These are phyloP conservation scores for Brasilioporus rufonigricans DNA, from an alignment of 768 basidiomycete genomes.

Conservation along the genomic window DNA sequence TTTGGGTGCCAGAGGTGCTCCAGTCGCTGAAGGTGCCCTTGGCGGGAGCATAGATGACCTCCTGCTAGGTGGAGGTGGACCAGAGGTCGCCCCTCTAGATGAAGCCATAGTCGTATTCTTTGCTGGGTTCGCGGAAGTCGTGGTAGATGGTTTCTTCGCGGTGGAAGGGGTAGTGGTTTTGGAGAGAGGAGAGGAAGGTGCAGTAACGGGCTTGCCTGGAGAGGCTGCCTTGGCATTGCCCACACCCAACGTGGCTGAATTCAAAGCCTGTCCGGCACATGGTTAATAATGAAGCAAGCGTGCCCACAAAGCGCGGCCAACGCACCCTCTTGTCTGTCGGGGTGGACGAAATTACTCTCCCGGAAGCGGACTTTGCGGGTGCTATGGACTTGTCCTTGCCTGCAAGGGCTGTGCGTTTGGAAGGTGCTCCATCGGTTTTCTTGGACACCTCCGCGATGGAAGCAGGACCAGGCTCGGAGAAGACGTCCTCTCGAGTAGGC, in stretches of 20 bases:
- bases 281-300: conserved; percentile 26
- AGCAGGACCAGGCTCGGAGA: conserved; percentile 15
- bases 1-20: conserved; percentile 37
- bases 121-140: conserved; percentile 29
- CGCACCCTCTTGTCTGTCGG: conserved; percentile 69
- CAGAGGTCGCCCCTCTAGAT: conserved; percentile 29
- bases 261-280: conserved; percentile 50
- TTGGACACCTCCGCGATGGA: conserved; percentile 21
- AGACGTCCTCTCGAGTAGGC: conserved; percentile 24
- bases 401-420: conserved; percentile 25
- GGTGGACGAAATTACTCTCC: conserved; percentile 50
- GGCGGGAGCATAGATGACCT: conserved; percentile 33
- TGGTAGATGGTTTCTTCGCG: conserved; percentile 27
- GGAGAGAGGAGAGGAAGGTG: conserved; percentile 32
- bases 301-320: conserved; percentile 18
- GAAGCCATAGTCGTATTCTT: conserved; percentile 35
- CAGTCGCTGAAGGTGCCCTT: conserved; percentile 39
- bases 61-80: conserved; percentile 33
- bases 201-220: conserved; percentile 39
- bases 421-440: conserved; percentile 21
- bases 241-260: conserved; percentile 63
- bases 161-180: conserved; percentile 31
- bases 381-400: conserved; percentile 36
- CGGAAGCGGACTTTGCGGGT: conserved; percentile 41
- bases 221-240: conserved; percentile 48